A percentile compares a stretch with the other conserved stretches of the same genome.
phyloP scores from a whole-genome alignment of 257 asterid species.

The Eucommia ulmoides region DNA sequence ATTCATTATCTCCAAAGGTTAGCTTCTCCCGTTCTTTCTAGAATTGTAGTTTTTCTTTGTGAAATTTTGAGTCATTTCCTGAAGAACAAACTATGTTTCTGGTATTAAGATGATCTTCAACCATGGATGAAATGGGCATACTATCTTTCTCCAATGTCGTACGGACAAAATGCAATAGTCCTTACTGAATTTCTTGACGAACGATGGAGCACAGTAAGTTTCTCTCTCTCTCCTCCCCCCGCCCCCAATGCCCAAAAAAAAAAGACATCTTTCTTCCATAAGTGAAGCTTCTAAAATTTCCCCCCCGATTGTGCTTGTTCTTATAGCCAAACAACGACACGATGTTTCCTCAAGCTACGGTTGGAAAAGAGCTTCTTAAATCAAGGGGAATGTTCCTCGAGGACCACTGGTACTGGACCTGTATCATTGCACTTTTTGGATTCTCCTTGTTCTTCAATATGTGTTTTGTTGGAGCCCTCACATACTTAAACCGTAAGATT shows the following conservation, averaged over 20 bases:
- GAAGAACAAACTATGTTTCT: background rate
- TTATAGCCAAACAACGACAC: conserved; percentile 47
- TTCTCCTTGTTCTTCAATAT: conserved; percentile 77
- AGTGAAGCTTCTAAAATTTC: conserved; percentile 5
- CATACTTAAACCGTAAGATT: conserved; percentile 64
- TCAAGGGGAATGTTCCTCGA: conserved; percentile 74
- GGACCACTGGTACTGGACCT: conserved; percentile 79
- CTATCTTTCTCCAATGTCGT: conserved; percentile 23
- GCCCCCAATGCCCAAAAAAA: background rate
- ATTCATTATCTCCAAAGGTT: conserved; percentile 55
- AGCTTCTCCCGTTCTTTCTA: conserved; percentile 4
- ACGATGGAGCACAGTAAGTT: conserved; percentile 25
- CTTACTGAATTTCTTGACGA: conserved; percentile 24
- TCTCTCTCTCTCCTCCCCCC: too few relatives aligned
- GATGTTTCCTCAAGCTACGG: conserved; percentile 53
- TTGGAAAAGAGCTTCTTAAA: conserved; percentile 81
- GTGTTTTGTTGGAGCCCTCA: conserved; percentile 52
- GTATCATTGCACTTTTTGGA: conserved; percentile 64
- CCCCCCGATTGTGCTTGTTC: conserved; percentile 6
- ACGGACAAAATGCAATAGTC: conserved; percentile 26
- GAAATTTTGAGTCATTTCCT: background rate
- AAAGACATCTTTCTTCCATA: background rate
- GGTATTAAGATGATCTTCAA: conserved; percentile 15
- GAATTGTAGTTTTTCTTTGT: background rate
- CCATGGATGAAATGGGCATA: conserved; percentile 28